These are phyloP conservation scores for Prunus mongolica DNA, from an alignment of 306 rosid species.

Conservation along the genomic window DNA sequence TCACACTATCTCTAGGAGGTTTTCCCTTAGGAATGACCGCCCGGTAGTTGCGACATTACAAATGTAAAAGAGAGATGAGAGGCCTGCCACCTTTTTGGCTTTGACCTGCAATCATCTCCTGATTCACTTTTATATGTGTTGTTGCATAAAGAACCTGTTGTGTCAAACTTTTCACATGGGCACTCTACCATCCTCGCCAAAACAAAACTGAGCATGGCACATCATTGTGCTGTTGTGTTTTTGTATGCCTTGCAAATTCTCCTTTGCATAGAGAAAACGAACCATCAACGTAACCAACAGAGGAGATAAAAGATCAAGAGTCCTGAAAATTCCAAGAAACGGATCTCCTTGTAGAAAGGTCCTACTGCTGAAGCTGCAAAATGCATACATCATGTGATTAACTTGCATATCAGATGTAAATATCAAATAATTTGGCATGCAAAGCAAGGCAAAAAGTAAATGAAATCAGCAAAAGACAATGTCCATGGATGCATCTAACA, in stretches of 20 bases:
- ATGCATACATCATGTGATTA: background rate
- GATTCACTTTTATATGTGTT: slow-evolving; percentile 23
- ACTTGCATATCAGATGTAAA: background rate
- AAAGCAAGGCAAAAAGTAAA: background rate
- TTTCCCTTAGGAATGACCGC: slow-evolving; percentile 38
- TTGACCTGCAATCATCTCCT: slow-evolving; percentile 49
- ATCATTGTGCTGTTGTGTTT: background rate
- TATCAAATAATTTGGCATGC: background rate
- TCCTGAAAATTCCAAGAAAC: slow-evolving; percentile 34
- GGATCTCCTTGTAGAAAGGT: slow-evolving; percentile 28
- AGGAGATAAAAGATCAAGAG: slow-evolving; percentile 22
- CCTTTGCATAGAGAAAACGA: slow-evolving; percentile 13
- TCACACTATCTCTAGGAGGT: slow-evolving; percentile 27
- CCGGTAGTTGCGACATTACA: too few species aligned
- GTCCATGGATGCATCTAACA: background rate
- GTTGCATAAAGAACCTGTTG: background rate
- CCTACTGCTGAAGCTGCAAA: slow-evolving; percentile 52
- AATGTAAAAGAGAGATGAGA: too few species aligned
- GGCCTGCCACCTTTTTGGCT: slow-evolving; percentile 31
- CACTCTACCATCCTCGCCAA: too few species aligned
- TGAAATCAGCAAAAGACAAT: background rate
- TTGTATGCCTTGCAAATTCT: slow-evolving; percentile 6
- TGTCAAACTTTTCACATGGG: too few species aligned
- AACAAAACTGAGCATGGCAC: too few species aligned
- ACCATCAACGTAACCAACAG: slow-evolving; percentile 24